Evolutionary conservation across 768 basidiomycete genomes (phyloP).

Genomic region (Mycena haematopus): DNA sequence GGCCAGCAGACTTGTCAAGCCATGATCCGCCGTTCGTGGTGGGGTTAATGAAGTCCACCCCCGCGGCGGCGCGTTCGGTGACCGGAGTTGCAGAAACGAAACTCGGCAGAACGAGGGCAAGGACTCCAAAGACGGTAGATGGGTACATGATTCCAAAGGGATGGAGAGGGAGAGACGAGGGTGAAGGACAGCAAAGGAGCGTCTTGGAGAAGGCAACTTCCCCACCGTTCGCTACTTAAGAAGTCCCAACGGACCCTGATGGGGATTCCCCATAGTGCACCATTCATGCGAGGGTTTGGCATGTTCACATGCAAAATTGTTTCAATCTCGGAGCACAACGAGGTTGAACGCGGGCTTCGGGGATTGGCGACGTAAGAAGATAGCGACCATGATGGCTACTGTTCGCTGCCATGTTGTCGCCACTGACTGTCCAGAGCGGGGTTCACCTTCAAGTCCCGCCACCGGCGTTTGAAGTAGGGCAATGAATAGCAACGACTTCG

Average conservation of each 20-base stretch:
- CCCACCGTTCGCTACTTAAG: not conserved
- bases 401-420: no score
- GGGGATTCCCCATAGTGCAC: no score
- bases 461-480: no score
- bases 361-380: no score
- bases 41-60: constrained; percentile 44
- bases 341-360: no score
- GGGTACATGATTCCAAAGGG: constrained; percentile 10
- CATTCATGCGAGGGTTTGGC: no score
- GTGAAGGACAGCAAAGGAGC: constrained; percentile 16
- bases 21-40: constrained; percentile 47
- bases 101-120: constrained; percentile 18
- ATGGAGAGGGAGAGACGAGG: constrained; percentile 3
- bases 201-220: constrained; percentile 5
- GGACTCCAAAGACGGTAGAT: constrained; percentile 14
- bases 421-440: no score
- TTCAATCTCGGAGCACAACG: no score
- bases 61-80: not conserved
- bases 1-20: constrained; percentile 46
- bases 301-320: no score
- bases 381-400: no score
- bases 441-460: no score
- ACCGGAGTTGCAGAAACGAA: constrained; percentile 16
- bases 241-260: not conserved
- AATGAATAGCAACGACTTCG: no score